phyloP scores from a whole-genome alignment of 139 green algal species.

The Diplosphaera chodatii region DNA sequence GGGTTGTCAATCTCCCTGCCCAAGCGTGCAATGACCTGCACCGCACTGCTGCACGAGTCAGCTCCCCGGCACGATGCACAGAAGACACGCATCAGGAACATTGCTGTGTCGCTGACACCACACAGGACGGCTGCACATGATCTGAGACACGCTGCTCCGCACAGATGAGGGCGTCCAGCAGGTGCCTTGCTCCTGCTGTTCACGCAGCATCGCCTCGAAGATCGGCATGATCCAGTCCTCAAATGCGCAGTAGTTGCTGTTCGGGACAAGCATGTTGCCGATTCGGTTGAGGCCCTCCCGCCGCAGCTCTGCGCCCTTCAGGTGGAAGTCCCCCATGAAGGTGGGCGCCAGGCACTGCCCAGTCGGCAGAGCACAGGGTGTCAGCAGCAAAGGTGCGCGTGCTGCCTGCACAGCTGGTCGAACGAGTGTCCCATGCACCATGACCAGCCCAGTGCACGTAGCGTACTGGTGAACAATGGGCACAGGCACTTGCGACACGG shows the following conservation, averaged over 20 bases:
- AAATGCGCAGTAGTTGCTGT: slow-evolving; percentile 98
- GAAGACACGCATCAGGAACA: too few relatives aligned
- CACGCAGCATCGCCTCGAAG: slow-evolving; percentile 83
- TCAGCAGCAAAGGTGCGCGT: too few relatives aligned
- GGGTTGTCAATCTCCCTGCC: slow-evolving; percentile 86
- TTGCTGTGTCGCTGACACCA: too few relatives aligned
- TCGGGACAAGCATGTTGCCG: slow-evolving; percentile 99
- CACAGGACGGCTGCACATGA: too few relatives aligned
- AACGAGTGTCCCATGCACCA: too few relatives aligned
- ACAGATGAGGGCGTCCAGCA: slow-evolving; percentile 92
- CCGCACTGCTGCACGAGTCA: not conserved
- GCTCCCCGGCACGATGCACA: too few relatives aligned
- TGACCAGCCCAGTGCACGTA: too few relatives aligned
- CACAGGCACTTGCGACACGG: too few relatives aligned
- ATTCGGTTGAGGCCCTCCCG: slow-evolving; percentile 88
- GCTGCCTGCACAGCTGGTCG: too few relatives aligned
- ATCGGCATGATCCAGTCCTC: slow-evolving; percentile 99
- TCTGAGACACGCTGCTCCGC: not conserved
- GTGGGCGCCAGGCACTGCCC: slow-evolving; percentile 81
- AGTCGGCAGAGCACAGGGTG: too few relatives aligned
- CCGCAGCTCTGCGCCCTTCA: slow-evolving; percentile 81
- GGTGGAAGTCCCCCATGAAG: slow-evolving; percentile 88
- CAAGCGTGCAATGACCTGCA: slow-evolving; percentile 65
- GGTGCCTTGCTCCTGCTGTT: slow-evolving; percentile 76
- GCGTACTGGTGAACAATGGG: too few relatives aligned